Evolutionary conservation across 2,329 filamentous ascomycete genomes (phyloP), one percentile per base, ranked within the genome.

Genomic region (Tolypocladium cylindrosporum): DNA sequence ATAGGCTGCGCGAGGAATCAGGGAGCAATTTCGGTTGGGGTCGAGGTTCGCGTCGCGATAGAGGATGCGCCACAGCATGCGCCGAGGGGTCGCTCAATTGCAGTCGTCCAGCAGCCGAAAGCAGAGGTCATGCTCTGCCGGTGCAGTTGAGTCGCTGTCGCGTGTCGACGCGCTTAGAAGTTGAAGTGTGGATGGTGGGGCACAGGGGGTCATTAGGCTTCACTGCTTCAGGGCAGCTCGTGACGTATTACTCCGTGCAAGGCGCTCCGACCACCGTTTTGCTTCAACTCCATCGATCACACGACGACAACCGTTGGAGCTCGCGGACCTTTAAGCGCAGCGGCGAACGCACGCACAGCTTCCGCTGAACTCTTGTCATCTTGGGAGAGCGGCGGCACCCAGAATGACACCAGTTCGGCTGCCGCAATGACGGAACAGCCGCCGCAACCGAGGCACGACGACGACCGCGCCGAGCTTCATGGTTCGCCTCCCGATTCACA

Each of bases 391-490:
- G 16, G 59, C 57, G 36, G 57, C 57, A 60, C 63, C 57, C 67
- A 71, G 65, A 58, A 71, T 71, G 69, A 67, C 58, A 65, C 58
- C 62, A 63, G 62, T 62, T 59, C 60, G 50, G 55, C 62, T 59
- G 60, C 60, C 62, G 65, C 68, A 71, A 77, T 77, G 75, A 77
- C 74, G 68, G 71, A 75, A 65, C 69, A 67, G 67, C 68, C 72
- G 68, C 70, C 72, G 63, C 64, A 66, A 59, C 63, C 62, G 66
- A 55, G 53, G 43, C 54, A 4, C 21, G 53, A 55, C 39, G 70
- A 68, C 53, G 63, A 31, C 31, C 5, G n/a, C 7, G n/a, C 37
- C 21, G 16, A 31, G 34, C 42, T 9, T 10, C 48, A 9, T 21
- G 31, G 48, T 4, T 52, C 48, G 19, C 48, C 13, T 31, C 13